These are phyloP conservation scores for Ascocoryne sarcoides DNA, from an alignment of 2,329 filamentous ascomycete species.

Conservation along the genomic window DNA sequence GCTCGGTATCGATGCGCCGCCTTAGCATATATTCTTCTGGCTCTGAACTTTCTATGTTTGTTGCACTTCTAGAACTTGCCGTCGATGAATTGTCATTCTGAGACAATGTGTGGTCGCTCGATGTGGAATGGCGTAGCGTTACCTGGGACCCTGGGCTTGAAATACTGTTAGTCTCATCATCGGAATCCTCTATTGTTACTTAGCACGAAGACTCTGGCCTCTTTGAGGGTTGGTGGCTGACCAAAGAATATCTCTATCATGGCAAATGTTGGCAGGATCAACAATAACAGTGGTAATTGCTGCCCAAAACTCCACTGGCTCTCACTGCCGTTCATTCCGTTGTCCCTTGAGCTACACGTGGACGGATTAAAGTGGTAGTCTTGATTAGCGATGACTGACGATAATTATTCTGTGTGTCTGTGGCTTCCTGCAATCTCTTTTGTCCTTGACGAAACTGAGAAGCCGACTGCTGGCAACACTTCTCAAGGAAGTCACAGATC, in stretches of 20 bases:
- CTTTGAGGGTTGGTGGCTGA: background rate
- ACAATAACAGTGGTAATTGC: background rate
- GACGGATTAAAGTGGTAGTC: too few relatives aligned
- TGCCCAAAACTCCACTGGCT: background rate
- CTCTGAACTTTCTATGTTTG: background rate
- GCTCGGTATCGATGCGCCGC: background rate
- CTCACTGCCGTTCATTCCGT: background rate
- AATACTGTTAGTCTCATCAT: background rate
- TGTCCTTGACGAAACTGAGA: background rate
- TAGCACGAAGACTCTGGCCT: background rate
- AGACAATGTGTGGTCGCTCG: background rate
- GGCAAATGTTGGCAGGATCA: background rate
- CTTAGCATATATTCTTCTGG: background rate
- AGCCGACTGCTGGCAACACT: background rate
- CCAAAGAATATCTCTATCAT: background rate
- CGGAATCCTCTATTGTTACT: background rate
- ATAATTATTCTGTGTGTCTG: too few relatives aligned
- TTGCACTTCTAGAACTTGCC: background rate
- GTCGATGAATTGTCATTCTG: background rate
- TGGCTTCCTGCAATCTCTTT: too few relatives aligned
- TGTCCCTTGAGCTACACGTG: too few relatives aligned
- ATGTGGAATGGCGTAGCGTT: background rate
- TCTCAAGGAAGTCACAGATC: background rate
- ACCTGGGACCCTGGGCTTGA: background rate
- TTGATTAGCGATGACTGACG: too few relatives aligned